phyloP scores from a whole-genome alignment of 495 filamentous ascomycete species.

The Lepraria neglecta region DNA sequence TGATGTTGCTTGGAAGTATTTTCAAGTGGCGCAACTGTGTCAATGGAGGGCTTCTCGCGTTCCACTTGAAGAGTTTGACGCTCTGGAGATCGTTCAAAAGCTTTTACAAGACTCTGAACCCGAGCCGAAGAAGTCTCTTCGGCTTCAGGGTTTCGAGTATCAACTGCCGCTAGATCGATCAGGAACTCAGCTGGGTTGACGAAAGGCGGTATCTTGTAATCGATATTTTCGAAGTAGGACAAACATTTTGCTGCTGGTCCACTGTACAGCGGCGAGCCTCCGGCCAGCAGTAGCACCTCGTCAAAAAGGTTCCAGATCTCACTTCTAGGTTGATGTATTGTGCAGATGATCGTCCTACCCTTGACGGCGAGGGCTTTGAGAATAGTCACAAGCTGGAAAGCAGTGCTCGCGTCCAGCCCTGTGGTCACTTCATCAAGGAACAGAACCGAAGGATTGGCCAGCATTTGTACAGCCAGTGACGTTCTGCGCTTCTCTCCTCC shows the following conservation, averaged over 20 bases:
- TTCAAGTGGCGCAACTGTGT: background rate
- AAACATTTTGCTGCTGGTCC: constrained; percentile 48
- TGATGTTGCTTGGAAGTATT: constrained; percentile 23
- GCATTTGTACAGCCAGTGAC: constrained; percentile 67
- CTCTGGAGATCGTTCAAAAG: constrained; percentile 41
- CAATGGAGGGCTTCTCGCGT: constrained; percentile 11
- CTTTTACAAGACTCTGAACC: constrained; percentile 47
- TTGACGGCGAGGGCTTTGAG: constrained; percentile 58
- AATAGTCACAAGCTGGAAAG: constrained; percentile 64
- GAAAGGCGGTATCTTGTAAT: constrained; percentile 54
- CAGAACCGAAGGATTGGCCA: constrained; percentile 66
- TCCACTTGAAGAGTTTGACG: constrained; percentile 24
- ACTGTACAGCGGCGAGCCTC: constrained; percentile 58
- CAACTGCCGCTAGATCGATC: constrained; percentile 64
- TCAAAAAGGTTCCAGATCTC: constrained; percentile 74
- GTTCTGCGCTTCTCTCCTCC: constrained; percentile 69
- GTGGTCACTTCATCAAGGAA: constrained; percentile 75
- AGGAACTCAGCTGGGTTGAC: constrained; percentile 70
- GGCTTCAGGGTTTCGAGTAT: constrained; percentile 55
- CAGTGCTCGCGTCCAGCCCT: constrained; percentile 66
- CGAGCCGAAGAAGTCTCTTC: constrained; percentile 51
- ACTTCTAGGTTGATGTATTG: constrained; percentile 67
- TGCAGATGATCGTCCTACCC: constrained; percentile 64
- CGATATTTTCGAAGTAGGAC: constrained; percentile 51
- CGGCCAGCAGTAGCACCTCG: constrained; percentile 55